Conservation (phyloP, 169 alveolate genomes). For the Plasmodium fragile region DNA sequence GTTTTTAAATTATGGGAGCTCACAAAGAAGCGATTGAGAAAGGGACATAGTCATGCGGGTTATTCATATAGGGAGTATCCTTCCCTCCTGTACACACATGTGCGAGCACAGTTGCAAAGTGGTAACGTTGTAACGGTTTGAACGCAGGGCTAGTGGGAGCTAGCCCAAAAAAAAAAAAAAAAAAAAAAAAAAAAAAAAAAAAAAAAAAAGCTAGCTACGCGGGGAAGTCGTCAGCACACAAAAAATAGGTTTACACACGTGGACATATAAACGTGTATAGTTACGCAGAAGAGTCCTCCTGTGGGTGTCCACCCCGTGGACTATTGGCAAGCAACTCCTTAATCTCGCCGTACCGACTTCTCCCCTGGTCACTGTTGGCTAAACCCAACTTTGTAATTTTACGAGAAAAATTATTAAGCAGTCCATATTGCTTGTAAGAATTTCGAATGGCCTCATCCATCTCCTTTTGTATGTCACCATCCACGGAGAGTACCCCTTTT, state of each 20-base stretch:
- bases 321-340: neutral
- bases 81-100: neutral
- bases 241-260: neutral
- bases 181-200: neutral
- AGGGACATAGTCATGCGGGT: neutral
- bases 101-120: neutral
- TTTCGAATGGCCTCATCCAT: constrained; percentile 54
- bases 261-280: neutral
- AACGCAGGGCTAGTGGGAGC: neutral
- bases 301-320: neutral
- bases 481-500: neutral
- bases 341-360: neutral
- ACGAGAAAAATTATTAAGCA: constrained; percentile 5
- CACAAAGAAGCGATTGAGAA: too few species aligned
- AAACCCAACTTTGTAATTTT: constrained; percentile 52
- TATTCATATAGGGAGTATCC: neutral
- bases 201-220: neutral
- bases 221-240: neutral
- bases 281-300: neutral
- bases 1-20: too few species aligned
- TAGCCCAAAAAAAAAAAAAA: neutral
- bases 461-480: neutral
- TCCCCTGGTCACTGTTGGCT: neutral
- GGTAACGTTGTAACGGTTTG: neutral
- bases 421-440: constrained; percentile 9